These are phyloP conservation scores for Phycomyces nitens DNA, from an alignment of 192 early-diverging fungal genomes.

Conservation along the genomic window DNA sequence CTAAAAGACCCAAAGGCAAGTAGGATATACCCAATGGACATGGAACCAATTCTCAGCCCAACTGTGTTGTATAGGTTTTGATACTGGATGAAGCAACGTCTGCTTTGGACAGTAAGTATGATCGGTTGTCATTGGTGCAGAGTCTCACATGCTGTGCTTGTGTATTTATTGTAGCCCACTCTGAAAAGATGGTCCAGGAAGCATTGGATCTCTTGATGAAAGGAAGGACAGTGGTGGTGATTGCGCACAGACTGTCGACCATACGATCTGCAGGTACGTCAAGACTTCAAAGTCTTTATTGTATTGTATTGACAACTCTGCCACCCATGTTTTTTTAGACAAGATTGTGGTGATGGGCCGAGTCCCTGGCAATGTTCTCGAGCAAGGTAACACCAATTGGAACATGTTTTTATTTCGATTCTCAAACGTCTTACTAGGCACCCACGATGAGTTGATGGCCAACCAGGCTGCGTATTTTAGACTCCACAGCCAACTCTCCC, in stretches of 20 bases:
- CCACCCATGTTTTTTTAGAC: constrained; percentile 9
- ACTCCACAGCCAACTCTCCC: constrained; percentile 28
- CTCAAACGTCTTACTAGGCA: constrained; percentile 17
- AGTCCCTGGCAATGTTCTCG: constrained; percentile 34
- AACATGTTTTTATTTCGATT: not conserved
- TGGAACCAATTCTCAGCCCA: too few species aligned
- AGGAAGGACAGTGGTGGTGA: constrained; percentile 78
- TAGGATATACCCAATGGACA: too few species aligned
- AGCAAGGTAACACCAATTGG: constrained; percentile 31
- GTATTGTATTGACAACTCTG: too few species aligned
- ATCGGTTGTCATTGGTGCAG: not conserved
- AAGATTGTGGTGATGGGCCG: constrained; percentile 37
- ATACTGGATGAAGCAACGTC: constrained; percentile 79
- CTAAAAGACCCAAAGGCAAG: constrained; percentile 51
- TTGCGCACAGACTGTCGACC: constrained; percentile 82
- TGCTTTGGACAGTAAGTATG: constrained; percentile 57
- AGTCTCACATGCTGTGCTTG: not conserved
- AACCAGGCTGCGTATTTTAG: constrained; percentile 27
- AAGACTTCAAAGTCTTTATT: too few species aligned
- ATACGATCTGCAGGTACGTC: constrained; percentile 63
- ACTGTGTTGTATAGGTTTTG: constrained; percentile 48
- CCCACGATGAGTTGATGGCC: constrained; percentile 31
- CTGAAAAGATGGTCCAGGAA: constrained; percentile 67
- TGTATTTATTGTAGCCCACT: constrained; percentile 41
- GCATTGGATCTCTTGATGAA: constrained; percentile 68